These are phyloP conservation scores for Geranomyces michiganensis DNA, from an alignment of 192 early-diverging fungal species.

Conservation along the genomic window DNA sequence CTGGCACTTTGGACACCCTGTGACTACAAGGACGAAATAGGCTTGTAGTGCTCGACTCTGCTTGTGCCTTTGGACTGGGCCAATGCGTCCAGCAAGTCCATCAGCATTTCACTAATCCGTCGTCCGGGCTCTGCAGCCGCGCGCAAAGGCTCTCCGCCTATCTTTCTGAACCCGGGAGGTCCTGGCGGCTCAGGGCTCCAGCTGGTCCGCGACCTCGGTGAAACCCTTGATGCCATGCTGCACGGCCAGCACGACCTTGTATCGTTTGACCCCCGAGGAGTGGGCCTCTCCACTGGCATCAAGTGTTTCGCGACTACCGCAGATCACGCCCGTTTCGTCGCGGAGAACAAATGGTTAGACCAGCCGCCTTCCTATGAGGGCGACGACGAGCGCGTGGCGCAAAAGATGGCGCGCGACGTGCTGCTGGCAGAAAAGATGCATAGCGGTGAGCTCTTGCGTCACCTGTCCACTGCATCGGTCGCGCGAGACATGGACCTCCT, in stretches of 20 bases:
- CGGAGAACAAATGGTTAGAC: background rate
- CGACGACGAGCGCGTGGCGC: background rate
- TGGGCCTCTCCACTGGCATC: slow-evolving; percentile 34
- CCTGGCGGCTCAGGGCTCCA: slow-evolving; percentile 43
- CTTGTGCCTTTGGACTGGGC: slow-evolving; percentile 37
- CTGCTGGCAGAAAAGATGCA: slow-evolving; percentile 19
- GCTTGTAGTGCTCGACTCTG: slow-evolving; percentile 8
- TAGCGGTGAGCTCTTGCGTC: slow-evolving; percentile 31
- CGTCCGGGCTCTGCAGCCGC: background rate
- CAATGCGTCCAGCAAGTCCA: background rate
- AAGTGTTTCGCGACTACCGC: slow-evolving; percentile 19
- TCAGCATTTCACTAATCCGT: slow-evolving; percentile 25
- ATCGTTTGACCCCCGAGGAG: slow-evolving; percentile 49
- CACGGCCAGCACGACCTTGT: slow-evolving; percentile 44
- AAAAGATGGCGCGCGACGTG: background rate
- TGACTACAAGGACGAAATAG: background rate
- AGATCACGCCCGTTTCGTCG: slow-evolving; percentile 10
- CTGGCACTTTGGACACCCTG: no score
- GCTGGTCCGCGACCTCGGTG: slow-evolving; percentile 14
- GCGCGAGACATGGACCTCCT: slow-evolving; percentile 49
- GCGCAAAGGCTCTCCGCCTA: background rate
- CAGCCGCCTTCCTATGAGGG: background rate
- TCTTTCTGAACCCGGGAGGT: slow-evolving; percentile 43
- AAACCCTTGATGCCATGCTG: slow-evolving; percentile 13
- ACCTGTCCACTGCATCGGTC: slow-evolving; percentile 45